A percentile compares a stretch with the other conserved stretches of the same genome.
Evolutionary conservation across 2,329 filamentous ascomycete genomes (phyloP).

Genomic region (Metarhizium humberi): DNA sequence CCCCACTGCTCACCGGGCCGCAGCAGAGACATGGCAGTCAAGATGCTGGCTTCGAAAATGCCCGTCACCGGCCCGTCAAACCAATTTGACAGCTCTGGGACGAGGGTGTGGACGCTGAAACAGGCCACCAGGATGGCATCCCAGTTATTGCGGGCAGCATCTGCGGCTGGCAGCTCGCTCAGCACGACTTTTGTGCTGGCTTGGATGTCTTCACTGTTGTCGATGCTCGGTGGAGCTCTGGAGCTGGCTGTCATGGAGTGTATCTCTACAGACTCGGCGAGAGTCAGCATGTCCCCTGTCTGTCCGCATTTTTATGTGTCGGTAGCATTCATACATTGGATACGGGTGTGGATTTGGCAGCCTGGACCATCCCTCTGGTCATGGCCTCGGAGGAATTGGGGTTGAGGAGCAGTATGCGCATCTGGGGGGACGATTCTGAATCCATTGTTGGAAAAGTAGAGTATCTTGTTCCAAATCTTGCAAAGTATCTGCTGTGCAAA

Average conservation of each 20-base stretch:
- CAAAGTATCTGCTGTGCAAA: too few relatives aligned
- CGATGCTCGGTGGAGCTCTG: slow-evolving; percentile 63
- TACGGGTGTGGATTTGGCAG: slow-evolving; percentile 14
- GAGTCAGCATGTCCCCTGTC: background rate
- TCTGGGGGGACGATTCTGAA: background rate
- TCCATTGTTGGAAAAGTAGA: background rate
- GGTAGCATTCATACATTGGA: slow-evolving; percentile 13
- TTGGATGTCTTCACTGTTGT: slow-evolving; percentile 60
- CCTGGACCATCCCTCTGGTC: slow-evolving; percentile 52
- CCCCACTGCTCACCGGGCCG: slow-evolving; percentile 52
- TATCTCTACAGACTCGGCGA: slow-evolving; percentile 38
- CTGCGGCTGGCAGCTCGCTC: slow-evolving; percentile 4
- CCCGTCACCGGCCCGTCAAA: slow-evolving; percentile 36
- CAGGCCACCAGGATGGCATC: slow-evolving; percentile 82
- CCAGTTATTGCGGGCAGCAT: slow-evolving; percentile 27
- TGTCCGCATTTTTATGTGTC: background rate
- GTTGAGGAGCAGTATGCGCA: slow-evolving; percentile 60
- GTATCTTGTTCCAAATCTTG: background rate
- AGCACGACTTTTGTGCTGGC: slow-evolving; percentile 55
- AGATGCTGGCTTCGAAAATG: slow-evolving; percentile 80
- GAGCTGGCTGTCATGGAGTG: slow-evolving; percentile 57
- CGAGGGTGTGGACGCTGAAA: slow-evolving; percentile 76
- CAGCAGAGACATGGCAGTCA: slow-evolving; percentile 47
- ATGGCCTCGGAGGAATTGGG: slow-evolving; percentile 68
- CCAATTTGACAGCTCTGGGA: slow-evolving; percentile 41